A percentile compares a stretch with the other conserved stretches of the same genome.
Conservation (phyloP, 352 stramenopile species). For the Pythium folliculosum region DNA sequence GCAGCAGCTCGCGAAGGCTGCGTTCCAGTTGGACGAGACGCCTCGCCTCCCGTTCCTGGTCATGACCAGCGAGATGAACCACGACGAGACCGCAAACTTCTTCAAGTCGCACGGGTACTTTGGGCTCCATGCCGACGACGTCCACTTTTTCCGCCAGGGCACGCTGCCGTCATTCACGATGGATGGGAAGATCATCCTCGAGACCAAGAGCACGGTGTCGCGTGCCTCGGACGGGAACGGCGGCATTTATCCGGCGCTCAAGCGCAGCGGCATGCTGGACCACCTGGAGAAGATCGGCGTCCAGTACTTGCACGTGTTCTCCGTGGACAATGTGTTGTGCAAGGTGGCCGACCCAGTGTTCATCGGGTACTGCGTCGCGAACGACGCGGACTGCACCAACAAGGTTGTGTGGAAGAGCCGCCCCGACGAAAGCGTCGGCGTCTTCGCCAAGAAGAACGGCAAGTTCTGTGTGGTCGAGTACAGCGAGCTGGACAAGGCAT, state of each 20-base stretch:
- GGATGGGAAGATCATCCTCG: slow-evolving; percentile 96
- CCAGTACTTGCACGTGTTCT: slow-evolving; percentile 96
- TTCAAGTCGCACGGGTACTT: slow-evolving; percentile 93
- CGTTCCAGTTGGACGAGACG: background rate
- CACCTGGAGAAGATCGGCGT: slow-evolving; percentile 87
- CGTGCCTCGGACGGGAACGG: slow-evolving; percentile 98
- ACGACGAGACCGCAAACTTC: slow-evolving; percentile 91
- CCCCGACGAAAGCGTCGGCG: slow-evolving; percentile 93
- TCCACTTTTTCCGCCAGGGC: slow-evolving; percentile 98
- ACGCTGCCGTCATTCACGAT: slow-evolving; percentile 94
- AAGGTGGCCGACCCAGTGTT: slow-evolving; percentile 96
- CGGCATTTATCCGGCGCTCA: slow-evolving; percentile 94
- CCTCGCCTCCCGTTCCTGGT: slow-evolving; percentile 88
- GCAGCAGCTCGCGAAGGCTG: slow-evolving; percentile 25
- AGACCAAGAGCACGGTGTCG: slow-evolving; percentile 79
- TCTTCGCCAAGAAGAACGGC: slow-evolving; percentile 82
- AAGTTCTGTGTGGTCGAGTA: slow-evolving; percentile 97
- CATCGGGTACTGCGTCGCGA: slow-evolving; percentile 94
- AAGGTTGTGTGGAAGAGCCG: slow-evolving; percentile 96
- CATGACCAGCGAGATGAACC: slow-evolving; percentile 98
- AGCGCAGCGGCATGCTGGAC: slow-evolving; percentile 82
- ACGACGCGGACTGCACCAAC: slow-evolving; percentile 94
- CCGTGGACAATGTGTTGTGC: slow-evolving; percentile 97
- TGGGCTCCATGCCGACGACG: slow-evolving; percentile 82
- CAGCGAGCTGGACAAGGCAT: slow-evolving; percentile 90